Percentiles rank a stretch among this genome's conserved stretches.
Evolutionary conservation across 1,284 basidiomycete genomes (phyloP).

Genomic region (Boletellus deceptivus): DNA sequence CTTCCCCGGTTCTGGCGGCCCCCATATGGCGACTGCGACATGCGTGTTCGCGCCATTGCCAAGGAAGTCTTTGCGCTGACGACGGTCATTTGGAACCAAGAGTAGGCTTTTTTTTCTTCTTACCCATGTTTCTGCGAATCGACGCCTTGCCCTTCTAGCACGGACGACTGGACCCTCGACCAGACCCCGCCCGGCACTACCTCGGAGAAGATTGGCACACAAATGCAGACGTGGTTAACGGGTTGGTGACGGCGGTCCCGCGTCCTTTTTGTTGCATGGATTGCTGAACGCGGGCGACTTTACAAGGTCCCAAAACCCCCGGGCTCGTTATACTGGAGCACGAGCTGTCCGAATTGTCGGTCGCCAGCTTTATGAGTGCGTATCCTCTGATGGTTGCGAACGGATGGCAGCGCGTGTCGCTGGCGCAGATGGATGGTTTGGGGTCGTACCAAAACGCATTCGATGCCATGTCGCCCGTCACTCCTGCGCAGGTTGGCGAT

Average conservation of each 20-base stretch:
- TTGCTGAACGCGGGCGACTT: constrained; percentile 10
- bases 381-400: constrained; percentile 63
- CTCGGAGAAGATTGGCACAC: constrained; percentile 40
- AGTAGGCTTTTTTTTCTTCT: constrained; percentile 43
- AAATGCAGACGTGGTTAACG: constrained; percentile 55
- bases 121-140: neutral
- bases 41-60: constrained; percentile 72
- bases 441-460: constrained; percentile 57
- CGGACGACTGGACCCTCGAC: constrained; percentile 63
- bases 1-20: constrained; percentile 76
- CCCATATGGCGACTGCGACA: constrained; percentile 76
- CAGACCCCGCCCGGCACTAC: constrained; percentile 40
- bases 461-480: constrained; percentile 26
- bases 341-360: constrained; percentile 64
- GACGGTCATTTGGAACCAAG: constrained; percentile 79
- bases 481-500: constrained; percentile 21
- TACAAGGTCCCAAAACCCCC: constrained; percentile 58
- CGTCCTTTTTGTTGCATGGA: neutral
- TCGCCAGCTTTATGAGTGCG: constrained; percentile 66
- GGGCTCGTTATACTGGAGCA: constrained; percentile 85
- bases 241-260: constrained; percentile 34
- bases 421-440: constrained; percentile 48
- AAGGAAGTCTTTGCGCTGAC: constrained; percentile 67
- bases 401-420: constrained; percentile 64
- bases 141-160: constrained; percentile 39